Evolutionary conservation across 208 protist genomes (phyloP), one percentile per base, ranked within the genome.

Genomic region (Trypanosoma rangeli): DNA sequence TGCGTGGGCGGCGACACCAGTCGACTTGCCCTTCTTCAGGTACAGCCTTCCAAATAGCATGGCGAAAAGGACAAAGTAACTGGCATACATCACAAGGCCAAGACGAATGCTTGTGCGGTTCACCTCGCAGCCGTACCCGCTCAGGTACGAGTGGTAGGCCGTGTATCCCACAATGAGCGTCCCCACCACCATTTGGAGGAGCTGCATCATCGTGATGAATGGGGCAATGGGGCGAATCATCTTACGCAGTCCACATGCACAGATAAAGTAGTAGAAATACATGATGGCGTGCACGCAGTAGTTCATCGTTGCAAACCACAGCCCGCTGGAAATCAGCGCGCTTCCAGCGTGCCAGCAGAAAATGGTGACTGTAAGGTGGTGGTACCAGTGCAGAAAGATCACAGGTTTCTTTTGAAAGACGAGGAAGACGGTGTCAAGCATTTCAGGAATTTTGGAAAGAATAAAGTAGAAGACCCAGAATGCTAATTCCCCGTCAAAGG

Each of bases 251-350:
- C 87, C 85, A 49, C 76, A 83, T 2, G 84, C 78, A 66, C 83
- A 87, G 37, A 96, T 46, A 50, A 93, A 90, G 76, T 97, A 98
- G 80, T 98, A 98, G 3, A 84, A 75, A 79, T 98, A 98, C 95
- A 98, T 98, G 77, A 98, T 76, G 12, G 87, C 82, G 83, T 98
- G 97, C 37, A 98, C 94, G n/a, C 64, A 75, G 79, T 95, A 95
- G 78, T 98, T 98, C 92, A 98, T 97, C 18, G 81, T 75, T 15
- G 87, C 85, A 58, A 97, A 98, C 67, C 84, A 79, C 20, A 96
- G 58, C 8, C 93, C 92, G 66, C 76, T 69, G 13, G 73, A 64
- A 39, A 92, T 91, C 0, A 61, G 53, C 16, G 54, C 28, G 7
- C 73, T 55, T 46, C 85, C 94, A 0, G 90, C 83, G 64, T 95